Base-by-base conservation (phyloP, 306 rosid species). In the Comarum palustre region DNA sequence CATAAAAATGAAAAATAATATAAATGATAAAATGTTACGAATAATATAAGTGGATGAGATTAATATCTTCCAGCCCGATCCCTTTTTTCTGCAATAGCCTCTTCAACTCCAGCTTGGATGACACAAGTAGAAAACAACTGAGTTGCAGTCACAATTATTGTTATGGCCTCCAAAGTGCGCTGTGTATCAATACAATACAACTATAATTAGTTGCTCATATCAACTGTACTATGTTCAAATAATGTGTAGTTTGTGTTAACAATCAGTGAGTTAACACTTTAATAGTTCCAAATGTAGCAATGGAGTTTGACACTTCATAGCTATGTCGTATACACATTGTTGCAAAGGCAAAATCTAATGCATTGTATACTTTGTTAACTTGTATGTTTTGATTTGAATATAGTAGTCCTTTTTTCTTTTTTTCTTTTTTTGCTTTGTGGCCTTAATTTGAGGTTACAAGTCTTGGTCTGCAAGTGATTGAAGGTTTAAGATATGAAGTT, bases 61-160 rank as follows among this genome's bases (percentile, higher is more conserved):
- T 61, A 90, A 60, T 70, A 46, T 81, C 84, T 81, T 83, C 81
- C 75, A 76, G 2, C 1, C 22, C 25, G 12, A 25, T 1, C 32
- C 12, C 41, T 78, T 42, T 71, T 69, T 2, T 25, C 22, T 15
- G 68, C 55, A 76, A 75, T 17, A 69, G 38, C 71, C 13, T 79
- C 82, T 66, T 85, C 86, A 67, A 77, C 83, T 13, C 83, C 95
- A 36, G 45, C 81, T 62, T 94, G 96, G 73, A 94, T 75, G 13
- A 83, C 86, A 41, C 84, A 77, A 0, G 88, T 86, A 68, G 88
- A 86, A 29, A 94, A 42, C 82, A 88, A 19, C 43, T 94, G 99
- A 55, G 97, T 94, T 39, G 78, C 99, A 48, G 79, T 91, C 63
- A 87, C 89, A 51, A 94, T 80, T 76, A 94, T 88, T 11, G 90